Evolutionary conservation across 139 green algal genomes (phyloP).

Genomic region (Astrephomene gubernaculifera): DNA sequence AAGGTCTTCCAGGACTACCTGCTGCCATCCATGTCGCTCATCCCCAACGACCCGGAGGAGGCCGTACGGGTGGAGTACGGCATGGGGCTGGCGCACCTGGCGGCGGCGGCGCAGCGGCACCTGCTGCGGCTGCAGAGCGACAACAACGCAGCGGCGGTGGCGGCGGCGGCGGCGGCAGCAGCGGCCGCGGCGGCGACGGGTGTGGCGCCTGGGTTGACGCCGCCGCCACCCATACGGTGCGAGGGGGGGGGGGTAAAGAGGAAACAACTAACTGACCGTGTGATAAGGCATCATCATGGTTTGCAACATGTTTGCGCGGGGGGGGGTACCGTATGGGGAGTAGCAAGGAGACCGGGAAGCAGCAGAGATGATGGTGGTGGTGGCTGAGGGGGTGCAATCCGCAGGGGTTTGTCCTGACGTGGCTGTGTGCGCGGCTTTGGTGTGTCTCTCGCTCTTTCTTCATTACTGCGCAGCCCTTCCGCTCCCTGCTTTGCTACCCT

Average conservation of each 20-base stretch:
- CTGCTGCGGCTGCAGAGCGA: slow-evolving; percentile 70
- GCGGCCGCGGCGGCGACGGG: slow-evolving; percentile 1
- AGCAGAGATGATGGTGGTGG: no score
- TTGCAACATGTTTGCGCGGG: no score
- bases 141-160: slow-evolving; percentile 46
- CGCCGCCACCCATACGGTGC: slow-evolving; percentile 31
- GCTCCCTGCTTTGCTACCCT: no score
- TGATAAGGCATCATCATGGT: no score
- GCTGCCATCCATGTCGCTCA: slow-evolving; percentile 88
- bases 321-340: no score
- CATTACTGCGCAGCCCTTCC: no score
- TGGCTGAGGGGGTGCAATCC: no score
- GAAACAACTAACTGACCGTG: no score
- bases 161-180: neutral
- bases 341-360: no score
- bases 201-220: neutral
- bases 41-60: slow-evolving; percentile 90
- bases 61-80: slow-evolving; percentile 84
- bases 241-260: neutral
- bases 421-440: no score
- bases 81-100: slow-evolving; percentile 36
- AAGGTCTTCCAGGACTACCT: slow-evolving; percentile 95
- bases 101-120: slow-evolving; percentile 62
- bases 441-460: no score
- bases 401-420: no score